These are phyloP conservation scores for Xylariaceae sp. DNA, from an alignment of 2,329 filamentous ascomycete species.

Conservation along the genomic window DNA sequence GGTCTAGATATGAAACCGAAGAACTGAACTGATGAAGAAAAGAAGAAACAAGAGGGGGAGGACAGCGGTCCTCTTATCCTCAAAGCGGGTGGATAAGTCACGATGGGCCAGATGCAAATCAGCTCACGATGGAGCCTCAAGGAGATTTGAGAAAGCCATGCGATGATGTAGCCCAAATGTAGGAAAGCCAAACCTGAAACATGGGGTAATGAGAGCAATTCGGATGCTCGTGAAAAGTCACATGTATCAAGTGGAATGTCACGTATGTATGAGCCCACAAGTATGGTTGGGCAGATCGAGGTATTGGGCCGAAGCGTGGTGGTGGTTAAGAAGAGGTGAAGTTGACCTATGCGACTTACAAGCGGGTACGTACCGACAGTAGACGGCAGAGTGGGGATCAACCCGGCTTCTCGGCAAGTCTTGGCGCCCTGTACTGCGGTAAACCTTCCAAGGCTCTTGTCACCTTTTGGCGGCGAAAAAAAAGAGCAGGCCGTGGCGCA, in stretches of 20 bases:
- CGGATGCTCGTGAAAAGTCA: constrained; percentile 27
- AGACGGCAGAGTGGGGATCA: constrained; percentile 18
- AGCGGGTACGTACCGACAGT: constrained; percentile 34
- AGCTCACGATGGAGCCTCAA: constrained; percentile 30
- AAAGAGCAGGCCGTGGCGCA: neutral
- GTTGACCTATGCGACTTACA: constrained; percentile 5
- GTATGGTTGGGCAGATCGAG: constrained; percentile 27
- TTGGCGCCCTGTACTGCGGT: constrained; percentile 11
- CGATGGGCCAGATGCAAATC: constrained; percentile 38
- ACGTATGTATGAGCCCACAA: constrained; percentile 29
- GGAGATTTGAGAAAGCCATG: constrained; percentile 2
- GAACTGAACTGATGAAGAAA: constrained; percentile 32
- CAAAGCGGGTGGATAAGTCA: constrained; percentile 32
- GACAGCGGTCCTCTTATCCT: constrained; percentile 43
- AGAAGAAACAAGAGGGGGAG: constrained; percentile 34
- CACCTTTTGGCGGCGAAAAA: constrained; percentile 2
- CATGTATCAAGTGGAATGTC: constrained; percentile 28
- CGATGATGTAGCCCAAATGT: constrained; percentile 31
- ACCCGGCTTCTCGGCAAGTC: constrained; percentile 16
- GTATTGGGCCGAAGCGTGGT: constrained; percentile 19
- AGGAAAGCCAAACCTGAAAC: constrained; percentile 42
- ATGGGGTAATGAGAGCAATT: constrained; percentile 34
- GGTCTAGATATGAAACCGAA: constrained; percentile 41
- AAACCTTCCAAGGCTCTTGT: constrained; percentile 6
- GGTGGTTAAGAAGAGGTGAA: constrained; percentile 18